Evolutionary conservation across 164 flowering plant genomes (phyloP).

Genomic region (Stephania yunnanensis): DNA sequence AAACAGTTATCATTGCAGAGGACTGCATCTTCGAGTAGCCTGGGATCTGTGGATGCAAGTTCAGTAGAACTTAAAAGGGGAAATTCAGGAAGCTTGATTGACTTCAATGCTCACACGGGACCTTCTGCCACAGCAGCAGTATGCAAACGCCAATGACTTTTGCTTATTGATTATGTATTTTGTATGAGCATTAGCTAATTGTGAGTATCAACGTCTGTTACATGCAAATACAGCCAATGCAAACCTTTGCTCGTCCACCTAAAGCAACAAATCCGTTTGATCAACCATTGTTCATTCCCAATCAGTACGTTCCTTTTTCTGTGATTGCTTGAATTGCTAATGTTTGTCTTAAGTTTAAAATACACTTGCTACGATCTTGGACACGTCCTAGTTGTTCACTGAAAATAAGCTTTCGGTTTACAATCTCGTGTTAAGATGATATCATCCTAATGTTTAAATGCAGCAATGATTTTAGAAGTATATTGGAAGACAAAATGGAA

Average conservation of each 20-base stretch:
- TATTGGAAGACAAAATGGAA: no score
- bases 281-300: slow-evolving; percentile 43
- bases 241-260: slow-evolving; percentile 33
- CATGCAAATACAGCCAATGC: slow-evolving; percentile 25
- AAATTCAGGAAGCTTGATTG: slow-evolving; percentile 65
- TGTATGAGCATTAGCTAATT: slow-evolving; percentile 7
- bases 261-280: slow-evolving; percentile 84
- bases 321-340: background rate
- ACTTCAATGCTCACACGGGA: slow-evolving; percentile 81
- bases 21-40: slow-evolving; percentile 76
- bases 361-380: background rate
- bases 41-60: slow-evolving; percentile 59
- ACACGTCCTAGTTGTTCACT: background rate
- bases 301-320: slow-evolving; percentile 33
- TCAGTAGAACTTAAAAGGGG: slow-evolving; percentile 49
- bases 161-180: background rate
- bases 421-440: background rate
- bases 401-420: background rate
- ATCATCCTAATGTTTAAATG: background rate
- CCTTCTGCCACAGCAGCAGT: slow-evolving; percentile 46
- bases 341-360: background rate
- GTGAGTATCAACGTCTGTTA: background rate
- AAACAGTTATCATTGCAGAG: slow-evolving; percentile 50
- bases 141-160: background rate
- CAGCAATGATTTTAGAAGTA: no score